Base-by-base conservation (phyloP, 306 rosid species). In the Cyamopsis tetragonoloba region DNA sequence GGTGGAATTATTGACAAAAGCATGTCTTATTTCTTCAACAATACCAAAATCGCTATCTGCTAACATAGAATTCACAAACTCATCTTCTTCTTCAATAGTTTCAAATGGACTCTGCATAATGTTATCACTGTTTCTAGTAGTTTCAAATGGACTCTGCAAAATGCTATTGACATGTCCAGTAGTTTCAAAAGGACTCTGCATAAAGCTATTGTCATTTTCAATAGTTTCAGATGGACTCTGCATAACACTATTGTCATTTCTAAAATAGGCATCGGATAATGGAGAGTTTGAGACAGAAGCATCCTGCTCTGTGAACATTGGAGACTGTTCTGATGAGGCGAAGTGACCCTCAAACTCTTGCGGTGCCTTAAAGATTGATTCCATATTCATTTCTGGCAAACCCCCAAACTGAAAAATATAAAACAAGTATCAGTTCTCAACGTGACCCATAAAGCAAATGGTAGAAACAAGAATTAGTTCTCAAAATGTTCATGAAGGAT, bases 401-500 rank as follows among this genome's bases (percentile, higher is more conserved):
- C 1, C 10, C 8, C 4, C 2, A 15, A 19, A 80, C 84, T 83
- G 72, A 64, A 72, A 69, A 11, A 37, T 13, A 17, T 26, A 10
- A 76, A 68, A 14, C 35, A 56, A 4, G 18, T 41, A 8, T 75
- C 10, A 75, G 3, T 24, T 56, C 1, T 56, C 12, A 20, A 22
- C 42, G 27, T 35, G 35, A 60, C 63, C 72, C 54, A 20, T 43
- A 27, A 15, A 39, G 17, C 28, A 49, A 1, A 19, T 20, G 43
- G 30, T 56, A 55, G n/a, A 39, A 32, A 12, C 32, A 63, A 7
- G 18, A 24, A 43, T 24, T 23, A 49, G 19, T 58, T 53, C 53
- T 11, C 53, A 10, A 49, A 28, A 66, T 14, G 31, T 19, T 22
- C 3, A 58, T 5, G 4, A 70, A 22, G 15, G 14, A 72, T 56